Evolutionary conservation across 352 stramenopile genomes (phyloP).

Genomic region (Phytopythium aichiense): DNA sequence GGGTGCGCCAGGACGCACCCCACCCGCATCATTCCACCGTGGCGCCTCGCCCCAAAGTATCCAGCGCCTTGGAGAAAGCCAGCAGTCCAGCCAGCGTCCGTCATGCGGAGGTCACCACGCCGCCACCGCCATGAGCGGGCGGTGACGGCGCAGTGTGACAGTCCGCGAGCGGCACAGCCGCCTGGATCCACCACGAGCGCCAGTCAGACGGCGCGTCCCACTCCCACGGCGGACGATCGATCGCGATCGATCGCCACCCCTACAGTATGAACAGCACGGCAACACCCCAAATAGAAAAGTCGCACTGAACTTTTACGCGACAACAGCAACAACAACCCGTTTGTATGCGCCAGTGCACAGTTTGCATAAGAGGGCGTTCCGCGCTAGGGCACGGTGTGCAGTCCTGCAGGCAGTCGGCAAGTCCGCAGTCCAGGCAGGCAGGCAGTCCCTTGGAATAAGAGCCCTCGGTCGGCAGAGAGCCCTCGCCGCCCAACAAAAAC

Average conservation of each 20-base stretch:
- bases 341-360: neutral
- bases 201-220: slow-evolving; percentile 4
- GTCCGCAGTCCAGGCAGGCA: too few relatives aligned
- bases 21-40: neutral
- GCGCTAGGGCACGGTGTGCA: neutral
- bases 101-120: neutral
- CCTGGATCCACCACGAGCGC: neutral
- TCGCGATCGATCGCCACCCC: neutral
- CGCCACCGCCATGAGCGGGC: too few relatives aligned
- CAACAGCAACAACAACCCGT: neutral
- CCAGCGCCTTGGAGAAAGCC: neutral
- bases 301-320: slow-evolving; percentile 3
- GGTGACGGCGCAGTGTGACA: slow-evolving; percentile 1
- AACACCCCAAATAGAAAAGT: neutral
- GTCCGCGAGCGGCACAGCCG: neutral
- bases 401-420: neutral
- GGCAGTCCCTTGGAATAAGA: neutral
- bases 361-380: neutral
- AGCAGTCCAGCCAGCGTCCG: slow-evolving; percentile 5
- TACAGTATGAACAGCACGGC: too few relatives aligned
- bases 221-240: slow-evolving; percentile 8
- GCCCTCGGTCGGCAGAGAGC: neutral
- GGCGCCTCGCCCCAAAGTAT: neutral
- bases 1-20: too few relatives aligned
- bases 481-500: neutral